phyloP scores from a whole-genome alignment of 225 moss, liverwort and hornwort species.

The Physcomitrellopsis africana region DNA sequence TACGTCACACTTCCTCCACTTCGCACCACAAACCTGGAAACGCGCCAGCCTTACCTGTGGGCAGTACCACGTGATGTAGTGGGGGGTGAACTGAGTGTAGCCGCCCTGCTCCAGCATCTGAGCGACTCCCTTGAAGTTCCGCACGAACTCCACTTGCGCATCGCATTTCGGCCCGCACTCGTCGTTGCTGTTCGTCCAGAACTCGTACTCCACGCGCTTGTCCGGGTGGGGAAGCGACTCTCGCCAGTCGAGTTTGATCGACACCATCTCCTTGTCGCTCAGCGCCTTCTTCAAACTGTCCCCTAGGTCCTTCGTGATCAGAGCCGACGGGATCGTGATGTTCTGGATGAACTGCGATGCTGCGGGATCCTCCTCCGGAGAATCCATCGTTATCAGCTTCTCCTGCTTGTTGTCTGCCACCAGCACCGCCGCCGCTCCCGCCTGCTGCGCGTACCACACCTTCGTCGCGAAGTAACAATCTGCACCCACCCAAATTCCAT shows the following conservation, averaged over 20 bases:
- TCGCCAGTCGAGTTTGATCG: constrained; percentile 77
- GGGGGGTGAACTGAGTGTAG: constrained; percentile 78
- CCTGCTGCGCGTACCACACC: constrained; percentile 71
- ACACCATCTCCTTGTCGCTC: constrained; percentile 47
- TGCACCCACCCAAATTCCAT: not conserved
- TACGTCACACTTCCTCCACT: too few relatives aligned
- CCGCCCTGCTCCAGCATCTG: constrained; percentile 76
- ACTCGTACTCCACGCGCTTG: constrained; percentile 86
- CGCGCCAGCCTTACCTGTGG: constrained; percentile 45
- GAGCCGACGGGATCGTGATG: constrained; percentile 83
- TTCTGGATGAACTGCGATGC: constrained; percentile 53
- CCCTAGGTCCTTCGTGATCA: constrained; percentile 57
- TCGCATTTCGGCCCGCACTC: constrained; percentile 87
- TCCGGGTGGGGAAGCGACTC: constrained; percentile 90
- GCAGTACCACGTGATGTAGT: constrained; percentile 96
- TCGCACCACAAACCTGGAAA: not conserved
- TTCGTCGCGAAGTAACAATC: constrained; percentile 72
- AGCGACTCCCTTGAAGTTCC: constrained; percentile 76
- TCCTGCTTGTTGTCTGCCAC: constrained; percentile 77
- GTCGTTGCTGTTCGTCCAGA: constrained; percentile 95
- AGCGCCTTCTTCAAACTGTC: constrained; percentile 64
- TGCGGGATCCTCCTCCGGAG: constrained; percentile 55
- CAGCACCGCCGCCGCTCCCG: constrained; percentile 80
- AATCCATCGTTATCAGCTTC: constrained; percentile 81
- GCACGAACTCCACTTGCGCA: constrained; percentile 74